Evolutionary conservation across 1,139 yeast species (phyloP).

Genomic region (Kodamaea ohmeri): DNA sequence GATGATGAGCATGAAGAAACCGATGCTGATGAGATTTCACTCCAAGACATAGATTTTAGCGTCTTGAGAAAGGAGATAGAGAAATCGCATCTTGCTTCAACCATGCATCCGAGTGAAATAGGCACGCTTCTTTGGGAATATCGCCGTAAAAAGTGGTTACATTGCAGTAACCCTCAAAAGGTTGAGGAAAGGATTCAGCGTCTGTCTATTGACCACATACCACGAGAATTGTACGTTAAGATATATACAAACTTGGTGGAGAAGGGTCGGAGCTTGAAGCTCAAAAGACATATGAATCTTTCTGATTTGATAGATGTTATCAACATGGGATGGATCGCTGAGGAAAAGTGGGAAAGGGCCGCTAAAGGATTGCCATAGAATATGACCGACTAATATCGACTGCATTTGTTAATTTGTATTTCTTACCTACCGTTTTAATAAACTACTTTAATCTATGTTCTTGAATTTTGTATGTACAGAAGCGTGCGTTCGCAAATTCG

Average conservation of each 20-base stretch:
- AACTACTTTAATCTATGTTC: too few relatives aligned
- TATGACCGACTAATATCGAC: slow-evolving; percentile 7
- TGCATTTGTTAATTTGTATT: not conserved
- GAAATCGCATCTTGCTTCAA: slow-evolving; percentile 9
- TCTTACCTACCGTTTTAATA: not conserved
- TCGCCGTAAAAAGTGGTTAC: slow-evolving; percentile 59
- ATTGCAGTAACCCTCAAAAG: slow-evolving; percentile 17
- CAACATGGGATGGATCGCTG: slow-evolving; percentile 68
- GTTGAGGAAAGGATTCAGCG: slow-evolving; percentile 19
- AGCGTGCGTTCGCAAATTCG: slow-evolving; percentile 23
- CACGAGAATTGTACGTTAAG: slow-evolving; percentile 50
- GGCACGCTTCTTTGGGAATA: slow-evolving; percentile 61
- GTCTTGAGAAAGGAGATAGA: slow-evolving; percentile 29
- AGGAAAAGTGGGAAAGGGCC: slow-evolving; percentile 62
- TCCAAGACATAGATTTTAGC: slow-evolving; percentile 28
- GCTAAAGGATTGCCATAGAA: slow-evolving; percentile 40
- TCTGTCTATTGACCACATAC: slow-evolving; percentile 37
- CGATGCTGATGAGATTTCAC: slow-evolving; percentile 16
- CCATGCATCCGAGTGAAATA: slow-evolving; percentile 14
- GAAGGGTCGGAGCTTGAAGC: slow-evolving; percentile 52
- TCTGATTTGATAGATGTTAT: slow-evolving; percentile 58
- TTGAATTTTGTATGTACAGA: not conserved
- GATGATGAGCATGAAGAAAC: not conserved
- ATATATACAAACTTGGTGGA: slow-evolving; percentile 58
- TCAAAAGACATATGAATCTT: slow-evolving; percentile 53